phyloP scores from a whole-genome alignment of 148 eudicot species.

The Euryodendron excelsum region DNA sequence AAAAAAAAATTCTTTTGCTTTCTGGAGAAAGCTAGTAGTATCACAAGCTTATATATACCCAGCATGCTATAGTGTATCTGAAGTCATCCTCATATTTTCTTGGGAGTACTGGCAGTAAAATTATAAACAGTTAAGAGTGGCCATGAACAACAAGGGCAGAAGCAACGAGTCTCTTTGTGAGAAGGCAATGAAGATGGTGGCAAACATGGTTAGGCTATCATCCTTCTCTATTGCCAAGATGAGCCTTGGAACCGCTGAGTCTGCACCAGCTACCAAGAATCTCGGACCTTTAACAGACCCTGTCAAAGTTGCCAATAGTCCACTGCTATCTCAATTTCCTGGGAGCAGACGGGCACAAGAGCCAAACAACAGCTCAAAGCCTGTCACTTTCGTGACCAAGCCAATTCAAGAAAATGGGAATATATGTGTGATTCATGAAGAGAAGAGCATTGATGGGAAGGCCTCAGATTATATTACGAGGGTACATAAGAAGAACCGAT shows the following conservation, averaged over 20 bases:
- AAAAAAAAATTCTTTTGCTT: too few relatives aligned
- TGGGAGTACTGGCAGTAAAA: neutral
- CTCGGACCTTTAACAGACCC: neutral
- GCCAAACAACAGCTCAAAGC: too few relatives aligned
- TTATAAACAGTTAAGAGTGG: neutral
- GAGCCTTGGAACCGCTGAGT: conserved; percentile 9
- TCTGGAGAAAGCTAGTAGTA: too few relatives aligned
- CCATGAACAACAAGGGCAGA: conserved; percentile 19
- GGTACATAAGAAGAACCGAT: conserved; percentile 22
- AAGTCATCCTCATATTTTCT: neutral
- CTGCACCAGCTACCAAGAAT: neutral
- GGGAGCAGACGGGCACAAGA: neutral
- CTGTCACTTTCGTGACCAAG: conserved; percentile 15
- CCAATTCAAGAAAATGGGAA: conserved; percentile 4
- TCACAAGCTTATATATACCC: too few relatives aligned
- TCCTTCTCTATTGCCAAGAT: conserved; percentile 26
- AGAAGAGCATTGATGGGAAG: conserved; percentile 18
- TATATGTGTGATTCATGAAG: conserved; percentile 9
- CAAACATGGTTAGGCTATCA: conserved; percentile 21
- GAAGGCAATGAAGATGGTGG: conserved; percentile 27
- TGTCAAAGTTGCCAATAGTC: too few relatives aligned
- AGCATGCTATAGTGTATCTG: too few relatives aligned
- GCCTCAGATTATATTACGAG: conserved; percentile 23
- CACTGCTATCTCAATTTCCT: neutral
- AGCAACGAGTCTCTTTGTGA: conserved; percentile 21